phyloP scores from a whole-genome alignment of 1,284 basidiomycete species.

The Amylostereum areolatum region DNA sequence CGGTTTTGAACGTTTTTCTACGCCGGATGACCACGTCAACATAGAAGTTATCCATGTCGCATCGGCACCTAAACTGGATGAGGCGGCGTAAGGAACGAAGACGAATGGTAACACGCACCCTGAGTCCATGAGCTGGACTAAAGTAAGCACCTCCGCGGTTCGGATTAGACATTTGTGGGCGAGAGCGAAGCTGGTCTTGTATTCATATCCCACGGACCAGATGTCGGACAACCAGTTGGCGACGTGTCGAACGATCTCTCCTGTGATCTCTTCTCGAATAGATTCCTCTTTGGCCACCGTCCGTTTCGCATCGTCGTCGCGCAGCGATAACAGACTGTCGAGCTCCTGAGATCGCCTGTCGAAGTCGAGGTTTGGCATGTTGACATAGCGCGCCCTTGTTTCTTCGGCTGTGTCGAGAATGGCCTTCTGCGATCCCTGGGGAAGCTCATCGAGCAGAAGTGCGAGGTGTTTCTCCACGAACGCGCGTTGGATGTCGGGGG shows the following conservation, averaged over 20 bases:
- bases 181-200: constrained; percentile 40
- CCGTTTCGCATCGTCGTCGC: constrained; percentile 45
- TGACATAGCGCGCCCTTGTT: constrained; percentile 30
- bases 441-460: constrained; percentile 20
- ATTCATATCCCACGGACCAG: constrained; percentile 54
- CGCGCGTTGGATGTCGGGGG: constrained; percentile 19
- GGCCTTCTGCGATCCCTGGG: constrained; percentile 13
- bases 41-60: constrained; percentile 38
- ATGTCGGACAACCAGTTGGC: constrained; percentile 52
- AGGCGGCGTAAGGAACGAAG: too few relatives aligned
- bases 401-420: constrained; percentile 18
- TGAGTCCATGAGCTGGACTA: neutral
- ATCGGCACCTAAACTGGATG: constrained; percentile 35
- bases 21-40: constrained; percentile 39
- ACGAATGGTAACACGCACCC: neutral
- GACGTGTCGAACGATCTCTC: constrained; percentile 49
- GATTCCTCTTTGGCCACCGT: constrained; percentile 46
- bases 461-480: constrained; percentile 23
- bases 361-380: constrained; percentile 43
- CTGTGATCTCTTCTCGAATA: constrained; percentile 43
- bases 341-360: constrained; percentile 49
- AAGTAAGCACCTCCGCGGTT: constrained; percentile 36
- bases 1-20: constrained; percentile 29
- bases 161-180: constrained; percentile 43
- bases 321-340: constrained; percentile 39